A percentile compares a stretch with the other conserved stretches of the same genome.
Conservation (phyloP, 768 basidiomycete species). For the Lentinula boryana region DNA sequence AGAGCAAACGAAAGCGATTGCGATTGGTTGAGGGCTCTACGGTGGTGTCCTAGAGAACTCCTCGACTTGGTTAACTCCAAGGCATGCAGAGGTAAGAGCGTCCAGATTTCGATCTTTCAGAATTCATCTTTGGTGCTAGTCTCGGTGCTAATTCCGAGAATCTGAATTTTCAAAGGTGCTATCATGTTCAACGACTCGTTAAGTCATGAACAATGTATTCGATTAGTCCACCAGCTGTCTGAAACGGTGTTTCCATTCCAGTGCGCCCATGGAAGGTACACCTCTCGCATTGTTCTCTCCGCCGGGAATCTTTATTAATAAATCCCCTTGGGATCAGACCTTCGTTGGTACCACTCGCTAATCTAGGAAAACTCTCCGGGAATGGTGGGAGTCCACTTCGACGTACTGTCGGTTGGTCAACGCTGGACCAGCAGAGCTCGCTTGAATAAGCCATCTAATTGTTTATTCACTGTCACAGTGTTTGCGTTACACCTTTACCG, state of each 20-base stretch:
- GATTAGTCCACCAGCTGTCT: slow-evolving; percentile 62
- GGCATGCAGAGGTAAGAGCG: slow-evolving; percentile 88
- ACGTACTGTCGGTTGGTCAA: slow-evolving; percentile 3
- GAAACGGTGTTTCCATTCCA: slow-evolving; percentile 83
- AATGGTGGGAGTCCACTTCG: neutral
- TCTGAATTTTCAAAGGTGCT: slow-evolving; percentile 52
- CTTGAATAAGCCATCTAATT: slow-evolving; percentile 7
- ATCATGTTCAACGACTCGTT: slow-evolving; percentile 95
- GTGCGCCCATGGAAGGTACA: slow-evolving; percentile 90
- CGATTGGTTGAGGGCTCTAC: slow-evolving; percentile 66
- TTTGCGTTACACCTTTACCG: neutral
- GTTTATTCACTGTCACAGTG: slow-evolving; percentile 2
- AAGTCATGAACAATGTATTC: slow-evolving; percentile 57
- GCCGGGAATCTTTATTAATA: slow-evolving; percentile 4
- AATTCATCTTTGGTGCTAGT: neutral
- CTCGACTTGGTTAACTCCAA: slow-evolving; percentile 89
- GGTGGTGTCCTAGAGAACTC: slow-evolving; percentile 79
- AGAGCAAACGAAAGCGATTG: slow-evolving; percentile 24
- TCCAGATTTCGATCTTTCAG: slow-evolving; percentile 29
- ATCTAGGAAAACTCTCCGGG: slow-evolving; percentile 14
- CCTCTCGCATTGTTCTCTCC: slow-evolving; percentile 5
- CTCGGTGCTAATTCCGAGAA: neutral
- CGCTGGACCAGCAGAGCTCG: slow-evolving; percentile 5
- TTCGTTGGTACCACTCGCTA: slow-evolving; percentile 45
- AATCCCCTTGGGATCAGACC: slow-evolving; percentile 31